Percentiles rank a stretch among this genome's conserved stretches.
These are phyloP conservation scores for Rutstroemia sp. DNA, from an alignment of 2,329 filamentous ascomycete genomes.

Conservation along the genomic window DNA sequence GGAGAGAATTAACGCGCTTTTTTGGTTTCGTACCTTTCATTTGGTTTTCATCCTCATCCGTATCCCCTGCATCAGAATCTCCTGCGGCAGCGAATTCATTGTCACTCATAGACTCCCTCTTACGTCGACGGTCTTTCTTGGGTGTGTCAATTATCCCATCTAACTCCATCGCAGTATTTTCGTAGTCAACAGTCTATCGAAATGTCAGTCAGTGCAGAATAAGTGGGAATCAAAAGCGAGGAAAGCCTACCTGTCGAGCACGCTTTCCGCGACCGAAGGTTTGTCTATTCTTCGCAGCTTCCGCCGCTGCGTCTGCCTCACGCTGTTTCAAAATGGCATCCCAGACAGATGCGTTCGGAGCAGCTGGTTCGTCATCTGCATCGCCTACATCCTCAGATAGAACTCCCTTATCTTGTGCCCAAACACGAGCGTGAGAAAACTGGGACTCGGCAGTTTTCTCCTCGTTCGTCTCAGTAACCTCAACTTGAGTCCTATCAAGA, in stretches of 20 bases:
- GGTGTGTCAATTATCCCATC: conserved; percentile 15
- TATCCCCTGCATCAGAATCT: conserved; percentile 23
- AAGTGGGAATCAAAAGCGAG: neutral
- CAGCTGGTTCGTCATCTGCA: conserved; percentile 41
- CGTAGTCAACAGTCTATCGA: conserved; percentile 15
- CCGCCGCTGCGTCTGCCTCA: conserved; percentile 68
- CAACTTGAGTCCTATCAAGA: conserved; percentile 76
- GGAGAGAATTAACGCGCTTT: neutral
- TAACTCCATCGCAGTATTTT: conserved; percentile 12
- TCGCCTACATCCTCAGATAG: conserved; percentile 57
- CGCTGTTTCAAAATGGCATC: conserved; percentile 81
- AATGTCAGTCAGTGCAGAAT: neutral
- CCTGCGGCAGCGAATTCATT: conserved; percentile 28
- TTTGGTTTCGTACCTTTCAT: conserved; percentile 8
- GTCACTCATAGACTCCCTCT: conserved; percentile 19
- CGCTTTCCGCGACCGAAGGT: conserved; percentile 82
- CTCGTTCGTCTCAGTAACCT: conserved; percentile 58
- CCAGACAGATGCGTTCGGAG: conserved; percentile 69
- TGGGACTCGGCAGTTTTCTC: conserved; percentile 64
- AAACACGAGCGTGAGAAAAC: conserved; percentile 86
- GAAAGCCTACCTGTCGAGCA: conserved; percentile 24
- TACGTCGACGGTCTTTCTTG: conserved; percentile 7
- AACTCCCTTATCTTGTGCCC: conserved; percentile 71
- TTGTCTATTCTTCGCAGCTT: conserved; percentile 61
- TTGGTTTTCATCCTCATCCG: neutral